phyloP scores from a whole-genome alignment of 257 asterid genomes.

The Capsicum baccatum region DNA sequence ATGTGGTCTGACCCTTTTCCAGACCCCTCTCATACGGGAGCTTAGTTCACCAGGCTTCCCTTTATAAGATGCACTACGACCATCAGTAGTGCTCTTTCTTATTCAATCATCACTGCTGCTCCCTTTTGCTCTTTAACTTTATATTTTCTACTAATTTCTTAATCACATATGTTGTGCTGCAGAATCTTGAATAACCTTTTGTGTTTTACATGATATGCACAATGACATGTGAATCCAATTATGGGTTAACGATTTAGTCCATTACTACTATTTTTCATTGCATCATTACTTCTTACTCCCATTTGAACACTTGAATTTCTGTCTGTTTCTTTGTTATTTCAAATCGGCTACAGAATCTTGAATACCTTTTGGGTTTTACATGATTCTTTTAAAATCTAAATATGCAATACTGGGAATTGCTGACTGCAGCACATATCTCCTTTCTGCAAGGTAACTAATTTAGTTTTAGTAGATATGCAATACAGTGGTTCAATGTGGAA shows the following conservation, averaged over 20 bases:
- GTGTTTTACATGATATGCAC: conserved; percentile 3
- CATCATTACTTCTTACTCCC: not conserved
- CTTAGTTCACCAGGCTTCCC: not conserved
- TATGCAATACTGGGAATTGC: not conserved
- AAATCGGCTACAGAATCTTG: not conserved
- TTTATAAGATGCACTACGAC: not conserved
- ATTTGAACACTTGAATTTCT: not conserved
- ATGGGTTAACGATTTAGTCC: not conserved
- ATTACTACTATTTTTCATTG: not conserved
- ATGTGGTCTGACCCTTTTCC: not conserved
- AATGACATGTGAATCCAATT: not conserved
- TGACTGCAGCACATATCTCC: not conserved
- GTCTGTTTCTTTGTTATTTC: not conserved
- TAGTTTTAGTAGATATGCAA: not conserved
- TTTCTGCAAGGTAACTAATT: not conserved
- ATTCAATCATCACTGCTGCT: not conserved
- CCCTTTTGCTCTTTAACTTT: not conserved
- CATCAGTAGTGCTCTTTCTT: not conserved
- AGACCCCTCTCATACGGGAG: not conserved
- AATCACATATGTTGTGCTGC: not conserved
- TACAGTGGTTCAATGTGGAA: not conserved
- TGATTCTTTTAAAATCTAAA: not conserved
- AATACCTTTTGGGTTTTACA: not conserved
- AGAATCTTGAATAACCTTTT: not conserved
- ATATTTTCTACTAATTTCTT: not conserved